Base-by-base conservation (phyloP, 1,284 basidiomycete genomes). In the Ustanciosporium gigantosporum region DNA sequence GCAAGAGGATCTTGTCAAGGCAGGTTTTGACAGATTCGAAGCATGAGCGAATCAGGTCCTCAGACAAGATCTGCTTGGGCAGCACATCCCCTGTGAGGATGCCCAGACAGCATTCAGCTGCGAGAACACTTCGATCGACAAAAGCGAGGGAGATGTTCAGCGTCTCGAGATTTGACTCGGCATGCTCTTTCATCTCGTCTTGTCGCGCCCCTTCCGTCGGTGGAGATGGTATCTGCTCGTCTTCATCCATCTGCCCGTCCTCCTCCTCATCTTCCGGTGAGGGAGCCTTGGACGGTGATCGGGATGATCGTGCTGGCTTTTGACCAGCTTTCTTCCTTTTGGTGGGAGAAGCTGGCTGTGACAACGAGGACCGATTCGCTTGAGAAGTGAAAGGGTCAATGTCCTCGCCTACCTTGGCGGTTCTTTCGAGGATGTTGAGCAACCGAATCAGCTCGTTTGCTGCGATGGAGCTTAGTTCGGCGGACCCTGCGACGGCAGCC, bases 11-110 rank as follows among this genome's bases (percentile, higher is more conserved):
- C 73, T 85, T 85, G 1, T 85, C 85, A 20, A 96, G 83, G 51
- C 88, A 86, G 50, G 87, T 87, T 75, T 93, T 92, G 58, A 91
- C 82, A 0, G 86, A 82, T 29, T 81, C 81, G 7, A 96, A 82
- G 73, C 90, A 91, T 0, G 84, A 81, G 0, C 86, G 86, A 47
- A 97, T 87, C 13, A 92, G 81, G 74, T 97, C 93, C 75, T 97
- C 93, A 0, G 92, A 94, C 75, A 69, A 46, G 89, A 94, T 25
- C 90, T 80, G 88, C 90, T 72, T 70, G 3, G 88, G 84, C 37
- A 94, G 79, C 21, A 87, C 82, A 58, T 91, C 88, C 25, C 86
- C 86, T 0, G 85, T 84, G 14, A 95, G 82, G 6, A 94, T 78
- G 0, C 86, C 84, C 48, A 95, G 82, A 56, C 85, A 87, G 66